These are phyloP conservation scores for Scheffersomyces amazonensis DNA, from an alignment of 805 yeast species.

Conservation along the genomic window DNA sequence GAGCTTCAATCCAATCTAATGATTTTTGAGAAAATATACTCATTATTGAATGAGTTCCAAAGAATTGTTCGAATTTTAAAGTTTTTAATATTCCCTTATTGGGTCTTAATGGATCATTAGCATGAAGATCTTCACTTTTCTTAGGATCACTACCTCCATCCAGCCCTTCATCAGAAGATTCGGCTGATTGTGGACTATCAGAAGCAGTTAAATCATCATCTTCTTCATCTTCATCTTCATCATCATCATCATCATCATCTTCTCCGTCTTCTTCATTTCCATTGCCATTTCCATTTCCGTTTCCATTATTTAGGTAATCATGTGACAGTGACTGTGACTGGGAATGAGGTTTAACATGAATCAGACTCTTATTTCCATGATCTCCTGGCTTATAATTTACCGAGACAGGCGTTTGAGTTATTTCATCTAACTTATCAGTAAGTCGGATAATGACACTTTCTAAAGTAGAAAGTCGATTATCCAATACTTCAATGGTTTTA, in stretches of 20 bases:
- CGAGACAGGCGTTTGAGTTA: too few species aligned
- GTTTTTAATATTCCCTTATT: neutral
- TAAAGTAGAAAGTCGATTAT: slow-evolving; percentile 16
- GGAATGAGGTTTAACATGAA: neutral
- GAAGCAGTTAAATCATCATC: slow-evolving; percentile 6
- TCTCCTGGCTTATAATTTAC: neutral
- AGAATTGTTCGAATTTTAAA: slow-evolving; percentile 17
- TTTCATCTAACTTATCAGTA: slow-evolving; percentile 16
- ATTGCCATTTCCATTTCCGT: neutral
- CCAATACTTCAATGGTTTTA: slow-evolving; percentile 13
- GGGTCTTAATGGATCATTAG: neutral
- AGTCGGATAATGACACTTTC: slow-evolving; percentile 18
- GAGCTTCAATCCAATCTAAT: slow-evolving; percentile 26
- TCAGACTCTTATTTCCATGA: neutral
- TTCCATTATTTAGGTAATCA: neutral
- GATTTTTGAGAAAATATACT: slow-evolving; percentile 33
- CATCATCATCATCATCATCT: slow-evolving; percentile 9
- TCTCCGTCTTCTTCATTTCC: neutral
- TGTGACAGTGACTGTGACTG: neutral
- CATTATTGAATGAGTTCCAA: slow-evolving; percentile 36
- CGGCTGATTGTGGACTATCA: neutral
- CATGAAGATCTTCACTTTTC: neutral
- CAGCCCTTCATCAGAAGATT: neutral
- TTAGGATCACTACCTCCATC: neutral
- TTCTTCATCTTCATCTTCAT: slow-evolving; percentile 11